Evolutionary conservation across 2,329 filamentous ascomycete species (phyloP).

Genomic region (Diaporthe batatas): DNA sequence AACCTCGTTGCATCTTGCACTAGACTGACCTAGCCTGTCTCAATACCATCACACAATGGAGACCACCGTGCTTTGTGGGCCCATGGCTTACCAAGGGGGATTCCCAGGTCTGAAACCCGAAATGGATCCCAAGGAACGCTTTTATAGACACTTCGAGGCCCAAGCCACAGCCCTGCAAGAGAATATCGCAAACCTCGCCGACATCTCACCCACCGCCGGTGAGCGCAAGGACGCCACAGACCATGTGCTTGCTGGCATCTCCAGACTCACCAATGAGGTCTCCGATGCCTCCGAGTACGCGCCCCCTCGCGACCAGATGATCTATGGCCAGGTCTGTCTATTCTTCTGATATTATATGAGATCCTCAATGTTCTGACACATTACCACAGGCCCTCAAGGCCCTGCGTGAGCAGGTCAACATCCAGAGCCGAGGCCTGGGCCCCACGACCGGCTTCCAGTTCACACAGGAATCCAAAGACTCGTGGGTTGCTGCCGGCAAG

Average conservation of each 20-base stretch:
- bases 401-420: conserved; percentile 82
- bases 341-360: not conserved
- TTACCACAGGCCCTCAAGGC: conserved; percentile 77
- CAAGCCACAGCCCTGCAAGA: conserved; percentile 84
- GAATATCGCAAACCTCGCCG: conserved; percentile 77
- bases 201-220: conserved; percentile 73
- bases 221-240: conserved; percentile 87
- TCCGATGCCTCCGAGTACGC: conserved; percentile 86
- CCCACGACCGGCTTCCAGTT: conserved; percentile 87
- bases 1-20: not conserved
- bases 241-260: conserved; percentile 82
- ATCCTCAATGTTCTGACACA: not conserved
- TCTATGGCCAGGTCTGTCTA: conserved; percentile 78
- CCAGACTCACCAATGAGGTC: conserved; percentile 84
- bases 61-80: conserved; percentile 30
- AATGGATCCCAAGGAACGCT: conserved; percentile 77
- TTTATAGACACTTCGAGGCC: conserved; percentile 86
- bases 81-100: conserved; percentile 41
- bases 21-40: not conserved
- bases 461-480: conserved; percentile 58
- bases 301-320: conserved; percentile 89
- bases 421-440: conserved; percentile 74
- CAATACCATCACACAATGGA: conserved; percentile 29
- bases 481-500: conserved; percentile 42
- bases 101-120: conserved; percentile 47